Conservation (phyloP, 2,329 filamentous ascomycete species). For the Hyphodiscus sp. region DNA sequence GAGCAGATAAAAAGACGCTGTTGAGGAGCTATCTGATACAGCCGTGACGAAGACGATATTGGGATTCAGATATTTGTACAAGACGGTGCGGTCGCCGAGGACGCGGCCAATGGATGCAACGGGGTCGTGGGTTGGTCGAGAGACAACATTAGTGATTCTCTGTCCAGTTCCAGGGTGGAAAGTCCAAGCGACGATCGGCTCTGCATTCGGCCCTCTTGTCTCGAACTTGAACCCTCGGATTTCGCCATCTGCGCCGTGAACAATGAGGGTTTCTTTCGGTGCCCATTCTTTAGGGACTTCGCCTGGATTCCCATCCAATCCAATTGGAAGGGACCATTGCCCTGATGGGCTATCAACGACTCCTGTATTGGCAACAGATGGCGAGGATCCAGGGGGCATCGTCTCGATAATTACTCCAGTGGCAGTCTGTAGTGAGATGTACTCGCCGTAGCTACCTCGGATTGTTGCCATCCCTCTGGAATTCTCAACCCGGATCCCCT, state of each 20-base stretch:
- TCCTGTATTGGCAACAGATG: constrained; percentile 41
- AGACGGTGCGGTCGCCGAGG: constrained; percentile 81
- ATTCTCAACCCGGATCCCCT: constrained; percentile 58
- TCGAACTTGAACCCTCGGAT: constrained; percentile 51
- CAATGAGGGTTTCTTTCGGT: constrained; percentile 49
- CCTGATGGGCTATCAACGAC: constrained; percentile 46
- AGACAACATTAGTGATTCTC: constrained; percentile 60
- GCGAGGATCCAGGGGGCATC: constrained; percentile 34
- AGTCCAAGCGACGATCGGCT: constrained; percentile 58
- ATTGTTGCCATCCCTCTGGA: constrained; percentile 38
- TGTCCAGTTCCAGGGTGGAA: constrained; percentile 63
- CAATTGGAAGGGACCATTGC: constrained; percentile 48
- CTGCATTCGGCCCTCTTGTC: constrained; percentile 34
- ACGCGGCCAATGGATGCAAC: constrained; percentile 94
- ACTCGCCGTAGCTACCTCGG: constrained; percentile 47
- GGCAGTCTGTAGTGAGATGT: constrained; percentile 47
- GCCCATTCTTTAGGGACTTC: constrained; percentile 40
- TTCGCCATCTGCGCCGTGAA: constrained; percentile 41
- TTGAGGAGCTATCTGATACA: constrained; percentile 49
- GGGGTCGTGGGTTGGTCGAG: constrained; percentile 69
- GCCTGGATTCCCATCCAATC: constrained; percentile 41
- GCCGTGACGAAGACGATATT: constrained; percentile 75
- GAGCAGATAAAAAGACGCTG: constrained; percentile 69
- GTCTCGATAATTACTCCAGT: constrained; percentile 45
- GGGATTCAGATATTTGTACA: constrained; percentile 95